Base-by-base conservation (phyloP, 805 yeast species). In the Jamesozyma jinghongensis region DNA sequence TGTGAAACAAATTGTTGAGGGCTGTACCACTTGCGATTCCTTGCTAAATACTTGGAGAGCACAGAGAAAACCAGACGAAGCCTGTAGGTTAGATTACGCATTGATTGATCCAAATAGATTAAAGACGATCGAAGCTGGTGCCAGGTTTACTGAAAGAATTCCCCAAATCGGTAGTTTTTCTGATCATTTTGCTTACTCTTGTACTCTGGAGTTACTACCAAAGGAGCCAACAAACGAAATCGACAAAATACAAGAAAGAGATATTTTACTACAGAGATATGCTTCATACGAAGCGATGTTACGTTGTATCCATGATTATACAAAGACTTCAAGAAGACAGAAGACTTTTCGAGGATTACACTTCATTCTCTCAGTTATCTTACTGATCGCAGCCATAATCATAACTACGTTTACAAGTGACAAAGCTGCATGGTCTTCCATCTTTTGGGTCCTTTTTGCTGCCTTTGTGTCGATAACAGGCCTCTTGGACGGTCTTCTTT, bases 21-120 rank as follows among this genome's bases (percentile, higher is more conserved):
- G 85, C 5, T 97, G 95, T 1, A 77, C 83, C 5, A 92, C 98
- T 0, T 87, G 97, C 61, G 95, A 92, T 56, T 84, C 95, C 1
- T 69, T 68, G 13, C 65, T 88, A 42, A 90, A 92, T 56, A 84
- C 96, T 2, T 92, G 95, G 95, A 71, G 97, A 47, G 53, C 58
- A 2, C 34, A 47, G 2, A 37, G 47, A 34, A 51, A 62, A 17
- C 68, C 71, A 0, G 69, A 73, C 38, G 87, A 85, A 46, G 97
- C 97, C 1, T 81, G 90, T 52, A 68, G 98, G 32, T 68, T 92
- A 37, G 98, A 92, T 56, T 92, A 90, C 57, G 94, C 95, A 0
- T 70, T 92, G 45, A 75, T 83, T 37, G 94, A 85, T 56, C 61
- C 75, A 0, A 48, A 60, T 0, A 65, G 65, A 36, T 63, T 87